phyloP scores from a whole-genome alignment of 306 rosid species.

The Cucurbita moschata region DNA sequence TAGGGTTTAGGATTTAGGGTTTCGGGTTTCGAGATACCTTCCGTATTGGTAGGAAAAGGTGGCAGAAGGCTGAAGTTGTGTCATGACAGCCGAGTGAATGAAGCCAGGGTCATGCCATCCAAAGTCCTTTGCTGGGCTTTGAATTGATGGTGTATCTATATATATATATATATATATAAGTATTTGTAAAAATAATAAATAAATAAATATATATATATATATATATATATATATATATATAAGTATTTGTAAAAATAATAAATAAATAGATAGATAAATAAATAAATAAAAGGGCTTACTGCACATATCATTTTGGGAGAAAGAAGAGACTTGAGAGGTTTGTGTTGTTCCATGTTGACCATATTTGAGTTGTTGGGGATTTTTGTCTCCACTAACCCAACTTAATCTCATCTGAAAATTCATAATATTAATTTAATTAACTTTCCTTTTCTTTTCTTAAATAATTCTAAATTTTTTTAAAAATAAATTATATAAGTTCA shows the following conservation, averaged over 20 bases:
- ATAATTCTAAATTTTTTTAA: too few relatives aligned
- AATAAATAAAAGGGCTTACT: slow-evolving; percentile 30
- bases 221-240: too few relatives aligned
- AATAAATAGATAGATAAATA: too few relatives aligned
- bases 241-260: too few relatives aligned
- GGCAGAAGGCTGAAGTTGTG: slow-evolving; percentile 58
- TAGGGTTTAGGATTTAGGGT: too few relatives aligned
- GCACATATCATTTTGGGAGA: slow-evolving; percentile 61
- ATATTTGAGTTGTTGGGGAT: slow-evolving; percentile 58
- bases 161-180: too few relatives aligned
- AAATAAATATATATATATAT: too few relatives aligned
- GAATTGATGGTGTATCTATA: slow-evolving; percentile 10
- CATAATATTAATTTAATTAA: not conserved
- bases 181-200: too few relatives aligned
- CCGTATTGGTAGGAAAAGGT: slow-evolving; percentile 55
- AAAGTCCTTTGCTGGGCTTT: slow-evolving; percentile 83
- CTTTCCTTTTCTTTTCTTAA: too few relatives aligned
- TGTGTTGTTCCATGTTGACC: slow-evolving; percentile 26
- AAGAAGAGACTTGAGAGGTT: slow-evolving; percentile 48
- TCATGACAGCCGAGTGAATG: slow-evolving; percentile 76
- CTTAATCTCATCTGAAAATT: slow-evolving; percentile 56
- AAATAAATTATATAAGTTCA: too few relatives aligned
- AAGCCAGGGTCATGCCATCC: slow-evolving; percentile 98
- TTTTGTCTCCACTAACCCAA: slow-evolving; percentile 76
- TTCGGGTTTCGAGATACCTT: slow-evolving; percentile 30